Conservation (phyloP, 805 yeast species). For the Barnettozyma wickerhamii region DNA sequence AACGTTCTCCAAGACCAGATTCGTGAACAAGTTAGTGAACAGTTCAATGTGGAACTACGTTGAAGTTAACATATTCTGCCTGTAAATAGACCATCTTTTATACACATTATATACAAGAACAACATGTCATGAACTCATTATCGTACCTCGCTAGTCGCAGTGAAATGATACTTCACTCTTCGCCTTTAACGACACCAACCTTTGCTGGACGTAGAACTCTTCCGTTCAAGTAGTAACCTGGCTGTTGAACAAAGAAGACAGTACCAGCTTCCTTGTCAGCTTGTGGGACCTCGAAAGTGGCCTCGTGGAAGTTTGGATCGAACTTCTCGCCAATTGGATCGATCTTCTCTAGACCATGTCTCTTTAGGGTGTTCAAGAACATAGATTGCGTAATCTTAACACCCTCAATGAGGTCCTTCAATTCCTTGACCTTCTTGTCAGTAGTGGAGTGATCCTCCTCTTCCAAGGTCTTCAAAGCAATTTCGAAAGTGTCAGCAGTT, state of each 20-base stretch:
- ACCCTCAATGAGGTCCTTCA: conserved; percentile 47
- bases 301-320: conserved; percentile 52
- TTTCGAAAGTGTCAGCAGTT: conserved; percentile 27
- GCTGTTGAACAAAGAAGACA: conserved; percentile 50
- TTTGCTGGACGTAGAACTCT: conserved; percentile 55
- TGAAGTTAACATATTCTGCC: conserved; percentile 12
- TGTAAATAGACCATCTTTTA: background rate
- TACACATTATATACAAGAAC: conserved; percentile 12
- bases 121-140: conserved; percentile 6
- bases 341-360: conserved; percentile 45
- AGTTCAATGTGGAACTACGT: conserved; percentile 56
- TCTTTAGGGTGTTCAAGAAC: conserved; percentile 44
- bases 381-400: conserved; percentile 46
- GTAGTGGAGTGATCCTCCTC: conserved; percentile 23
- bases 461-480: conserved; percentile 25
- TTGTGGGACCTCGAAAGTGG: conserved; percentile 48
- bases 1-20: conserved; percentile 68
- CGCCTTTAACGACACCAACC: conserved; percentile 50
- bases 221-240: conserved; percentile 46
- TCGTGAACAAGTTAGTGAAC: conserved; percentile 47
- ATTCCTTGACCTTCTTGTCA: conserved; percentile 31
- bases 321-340: conserved; percentile 46
- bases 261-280: conserved; percentile 52
- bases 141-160: too few species aligned
- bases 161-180: conserved; percentile 16